Evolutionary conservation across 176 grass and related monocot genomes (phyloP).

Genomic region (Oryza brachyantha): DNA sequence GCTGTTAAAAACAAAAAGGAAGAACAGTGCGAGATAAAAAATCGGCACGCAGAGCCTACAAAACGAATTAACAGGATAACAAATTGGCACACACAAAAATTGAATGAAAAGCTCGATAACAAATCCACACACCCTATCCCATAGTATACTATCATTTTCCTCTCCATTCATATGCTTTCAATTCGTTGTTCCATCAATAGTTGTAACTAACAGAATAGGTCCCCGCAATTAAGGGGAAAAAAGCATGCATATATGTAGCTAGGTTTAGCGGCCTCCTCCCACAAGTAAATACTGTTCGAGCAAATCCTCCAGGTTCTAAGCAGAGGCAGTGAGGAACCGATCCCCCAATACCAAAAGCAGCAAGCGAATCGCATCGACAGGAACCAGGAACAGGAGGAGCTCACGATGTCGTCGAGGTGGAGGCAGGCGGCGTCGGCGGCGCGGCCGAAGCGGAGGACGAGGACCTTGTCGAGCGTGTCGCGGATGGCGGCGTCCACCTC

Average conservation of each 20-base stretch:
- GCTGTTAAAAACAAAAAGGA: slow-evolving; percentile 41
- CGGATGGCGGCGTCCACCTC: slow-evolving; percentile 65
- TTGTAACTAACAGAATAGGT: not conserved
- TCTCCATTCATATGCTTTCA: not conserved
- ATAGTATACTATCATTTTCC: not conserved
- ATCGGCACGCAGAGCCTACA: not conserved
- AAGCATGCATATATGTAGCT: no score
- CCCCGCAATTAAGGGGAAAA: no score
- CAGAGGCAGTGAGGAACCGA: no score
- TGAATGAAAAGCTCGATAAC: not conserved
- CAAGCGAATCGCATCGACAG: no score
- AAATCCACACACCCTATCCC: not conserved
- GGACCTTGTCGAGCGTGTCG: slow-evolving; percentile 79
- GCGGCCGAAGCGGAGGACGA: slow-evolving; percentile 82
- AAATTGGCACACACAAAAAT: not conserved
- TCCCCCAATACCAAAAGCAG: no score
- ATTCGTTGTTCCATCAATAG: not conserved
- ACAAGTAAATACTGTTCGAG: no score
- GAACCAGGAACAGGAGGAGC: no score
- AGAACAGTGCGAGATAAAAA: not conserved
- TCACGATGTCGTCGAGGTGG: slow-evolving; percentile 78
- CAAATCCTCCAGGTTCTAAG: no score
- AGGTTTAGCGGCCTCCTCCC: no score
- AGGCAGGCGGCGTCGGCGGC: slow-evolving; percentile 57
- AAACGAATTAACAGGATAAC: no score